Evolutionary conservation across 2,329 filamentous ascomycete species (phyloP).

Genomic region (Cladorrhinum sp.): DNA sequence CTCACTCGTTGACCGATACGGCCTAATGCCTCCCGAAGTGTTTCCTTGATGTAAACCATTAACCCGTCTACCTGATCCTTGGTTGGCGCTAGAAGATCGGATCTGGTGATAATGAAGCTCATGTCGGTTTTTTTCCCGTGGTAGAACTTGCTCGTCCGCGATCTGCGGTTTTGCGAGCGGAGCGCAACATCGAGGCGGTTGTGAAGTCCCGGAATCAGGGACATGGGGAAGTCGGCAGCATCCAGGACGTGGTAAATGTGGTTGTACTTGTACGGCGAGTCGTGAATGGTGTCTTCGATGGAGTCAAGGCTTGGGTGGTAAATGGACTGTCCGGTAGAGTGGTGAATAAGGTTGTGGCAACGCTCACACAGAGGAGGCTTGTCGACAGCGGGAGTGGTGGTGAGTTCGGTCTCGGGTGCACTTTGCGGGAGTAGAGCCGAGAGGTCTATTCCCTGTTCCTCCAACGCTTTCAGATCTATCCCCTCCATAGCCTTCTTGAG

Average conservation of each 20-base stretch:
- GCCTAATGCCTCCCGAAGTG: constrained; percentile 74
- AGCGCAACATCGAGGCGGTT: constrained; percentile 67
- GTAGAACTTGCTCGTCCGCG: constrained; percentile 63
- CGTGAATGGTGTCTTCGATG: constrained; percentile 77
- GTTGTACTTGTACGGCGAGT: constrained; percentile 86
- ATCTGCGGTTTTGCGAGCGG: constrained; percentile 76
- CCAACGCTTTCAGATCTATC: constrained; percentile 41
- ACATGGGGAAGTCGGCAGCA: constrained; percentile 95
- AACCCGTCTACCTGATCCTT: constrained; percentile 80
- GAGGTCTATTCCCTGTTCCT: constrained; percentile 46
- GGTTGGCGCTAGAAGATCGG: constrained; percentile 78
- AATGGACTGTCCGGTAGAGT: constrained; percentile 68
- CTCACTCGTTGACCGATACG: constrained; percentile 65
- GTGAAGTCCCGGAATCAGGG: constrained; percentile 74
- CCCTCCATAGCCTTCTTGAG: constrained; percentile 44
- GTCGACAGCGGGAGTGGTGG: neutral
- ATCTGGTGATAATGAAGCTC: constrained; percentile 86
- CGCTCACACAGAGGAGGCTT: constrained; percentile 72
- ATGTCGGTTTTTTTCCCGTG: constrained; percentile 70
- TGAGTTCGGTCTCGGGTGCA: neutral
- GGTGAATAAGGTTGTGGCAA: constrained; percentile 78
- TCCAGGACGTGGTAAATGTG: constrained; percentile 95
- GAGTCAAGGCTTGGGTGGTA: constrained; percentile 77
- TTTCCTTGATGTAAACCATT: constrained; percentile 79
- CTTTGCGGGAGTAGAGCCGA: constrained; percentile 33